phyloP scores from a whole-genome alignment of 768 basidiomycete species.

The Leccinum disarticulatum region DNA sequence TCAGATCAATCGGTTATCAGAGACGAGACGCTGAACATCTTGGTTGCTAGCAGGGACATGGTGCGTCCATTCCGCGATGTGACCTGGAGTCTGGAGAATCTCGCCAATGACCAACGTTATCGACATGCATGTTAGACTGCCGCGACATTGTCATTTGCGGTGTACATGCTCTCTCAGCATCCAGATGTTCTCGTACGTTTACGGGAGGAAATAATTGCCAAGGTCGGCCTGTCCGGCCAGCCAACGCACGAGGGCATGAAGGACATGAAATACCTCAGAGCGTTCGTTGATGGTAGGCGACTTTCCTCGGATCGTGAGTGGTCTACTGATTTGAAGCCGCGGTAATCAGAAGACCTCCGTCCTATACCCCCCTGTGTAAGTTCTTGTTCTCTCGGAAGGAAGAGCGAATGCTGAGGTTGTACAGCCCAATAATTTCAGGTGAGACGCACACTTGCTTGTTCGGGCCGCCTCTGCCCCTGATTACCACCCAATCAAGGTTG shows the following conservation, averaged over 20 bases:
- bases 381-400: background rate
- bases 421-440: constrained; percentile 26
- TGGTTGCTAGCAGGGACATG: constrained; percentile 44
- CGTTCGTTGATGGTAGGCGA: constrained; percentile 59
- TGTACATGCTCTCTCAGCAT: constrained; percentile 52
- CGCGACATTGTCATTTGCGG: constrained; percentile 34
- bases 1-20: constrained; percentile 25
- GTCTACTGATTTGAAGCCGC: constrained; percentile 1
- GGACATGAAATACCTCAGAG: constrained; percentile 63
- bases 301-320: background rate
- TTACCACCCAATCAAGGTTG: constrained; percentile 9
- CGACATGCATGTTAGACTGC: constrained; percentile 25
- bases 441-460: background rate
- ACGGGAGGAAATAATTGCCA: constrained; percentile 54
- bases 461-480: background rate
- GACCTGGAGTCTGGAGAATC: background rate
- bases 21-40: constrained; percentile 29
- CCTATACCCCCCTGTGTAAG: constrained; percentile 33
- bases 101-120: background rate
- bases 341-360: constrained; percentile 30
- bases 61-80: constrained; percentile 17
- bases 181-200: constrained; percentile 47
- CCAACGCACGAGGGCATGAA: constrained; percentile 58
- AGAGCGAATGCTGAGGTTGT: constrained; percentile 2
- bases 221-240: constrained; percentile 46